A percentile compares a stretch with the other conserved stretches of the same genome.
Evolutionary conservation across 352 stramenopile species (phyloP).

Genomic region (Pythium insidiosum): DNA sequence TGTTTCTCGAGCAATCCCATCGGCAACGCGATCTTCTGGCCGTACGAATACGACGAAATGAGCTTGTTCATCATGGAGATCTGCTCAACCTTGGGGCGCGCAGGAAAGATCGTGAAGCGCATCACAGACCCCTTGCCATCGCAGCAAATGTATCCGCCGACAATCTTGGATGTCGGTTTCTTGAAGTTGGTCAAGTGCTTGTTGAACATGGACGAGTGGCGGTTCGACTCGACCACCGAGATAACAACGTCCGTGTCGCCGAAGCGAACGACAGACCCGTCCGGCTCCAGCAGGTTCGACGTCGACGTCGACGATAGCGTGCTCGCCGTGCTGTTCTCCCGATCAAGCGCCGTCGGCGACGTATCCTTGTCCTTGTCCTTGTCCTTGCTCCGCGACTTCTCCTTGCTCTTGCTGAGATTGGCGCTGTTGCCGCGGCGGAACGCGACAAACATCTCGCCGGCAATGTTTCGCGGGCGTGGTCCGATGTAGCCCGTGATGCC

Average conservation of each 20-base stretch:
- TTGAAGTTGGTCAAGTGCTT: conserved; percentile 85
- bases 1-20: conserved; percentile 49
- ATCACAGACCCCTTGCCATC: conserved; percentile 75
- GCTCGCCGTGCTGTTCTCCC: conserved; percentile 7
- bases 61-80: conserved; percentile 84
- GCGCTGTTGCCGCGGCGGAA: conserved; percentile 26
- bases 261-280: conserved; percentile 43
- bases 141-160: conserved; percentile 81
- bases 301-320: conserved; percentile 11
- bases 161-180: conserved; percentile 73
- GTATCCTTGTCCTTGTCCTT: conserved; percentile 3
- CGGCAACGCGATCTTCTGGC: conserved; percentile 76
- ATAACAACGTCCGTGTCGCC: conserved; percentile 70
- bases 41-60: conserved; percentile 77
- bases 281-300: conserved; percentile 2
- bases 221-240: conserved; percentile 68
- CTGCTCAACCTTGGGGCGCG: conserved; percentile 61
- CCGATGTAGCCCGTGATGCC: conserved; percentile 82
- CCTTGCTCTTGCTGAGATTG: neutral
- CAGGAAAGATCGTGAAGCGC: conserved; percentile 51
- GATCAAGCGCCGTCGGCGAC: conserved; percentile 1
- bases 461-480: conserved; percentile 47
- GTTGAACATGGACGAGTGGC: conserved; percentile 81
- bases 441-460: conserved; percentile 72
- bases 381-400: conserved; percentile 5